Base-by-base conservation (phyloP, 192 early-diverging fungal genomes). In the Jimgerdemannia flammicorona region DNA sequence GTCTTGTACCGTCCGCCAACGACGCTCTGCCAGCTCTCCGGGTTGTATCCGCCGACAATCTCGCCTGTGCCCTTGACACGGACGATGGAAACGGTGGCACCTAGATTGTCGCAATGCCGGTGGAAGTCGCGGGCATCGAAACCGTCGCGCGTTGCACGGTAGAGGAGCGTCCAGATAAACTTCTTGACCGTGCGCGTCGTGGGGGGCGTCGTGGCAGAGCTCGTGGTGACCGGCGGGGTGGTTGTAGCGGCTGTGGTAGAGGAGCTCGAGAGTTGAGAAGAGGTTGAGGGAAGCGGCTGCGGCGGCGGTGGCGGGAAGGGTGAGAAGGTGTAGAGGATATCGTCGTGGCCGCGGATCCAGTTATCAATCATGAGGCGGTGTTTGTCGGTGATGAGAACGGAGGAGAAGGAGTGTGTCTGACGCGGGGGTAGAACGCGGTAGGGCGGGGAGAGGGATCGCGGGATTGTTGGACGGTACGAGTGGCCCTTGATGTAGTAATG, bases 1-100 rank as follows among this genome's bases (percentile, higher is more conserved):
- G 70, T 72, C 9, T 59, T 40, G n/a, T 68, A 49, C 49, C 72
- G 72, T 3, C 41, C 44, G 4, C 71, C 76, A 9, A 54, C 39
- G 41, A 66, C 71, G 67, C 72, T 73, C 65, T 65, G 10, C 77
- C 77, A 78, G 69, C 63, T 70, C 71, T 70, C 42, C 19, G 73
- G 72, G 66, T 78, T 78, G 67, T 70, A 78, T 8, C 77, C 77
- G 29, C 77, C 77, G 68, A 78, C 70, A 20, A 78, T 75, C 42
- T 78, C 69, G 19, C 70, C 49, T 0, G 73, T 70, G 6, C 70
- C 68, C 40, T 75, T 78, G 11, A 78, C 54, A 3, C 63, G 64
- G 14, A 71, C 20, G 14, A 75, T 40, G 4, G 73, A 74, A 7
- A 78, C 64, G 40, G 77, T 78, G 29, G 77, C 69, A n/a, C 73